Base-by-base conservation (phyloP, 1,139 yeast genomes). In the Geotrichum macrosporum region DNA sequence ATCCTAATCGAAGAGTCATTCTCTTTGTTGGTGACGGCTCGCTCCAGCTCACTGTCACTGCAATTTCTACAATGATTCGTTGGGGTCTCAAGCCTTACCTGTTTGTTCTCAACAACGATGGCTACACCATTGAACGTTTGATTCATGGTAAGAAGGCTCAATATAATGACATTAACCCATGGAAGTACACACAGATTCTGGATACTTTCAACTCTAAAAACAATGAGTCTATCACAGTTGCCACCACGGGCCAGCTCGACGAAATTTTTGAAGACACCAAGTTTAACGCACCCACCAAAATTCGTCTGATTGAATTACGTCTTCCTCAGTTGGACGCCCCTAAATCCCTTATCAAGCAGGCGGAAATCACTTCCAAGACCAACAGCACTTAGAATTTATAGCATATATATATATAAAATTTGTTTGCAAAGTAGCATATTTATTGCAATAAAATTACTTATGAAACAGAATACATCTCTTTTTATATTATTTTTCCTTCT, bases 11-110 rank as follows among this genome's bases (percentile, higher is more conserved):
- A 66, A 77, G 95, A 72, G 94, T 84, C 51, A 75, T 84, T 55
- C 71, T 86, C 57, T 86, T 86, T 67, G 84, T 84, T 50, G 95
- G 95, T 68, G 95, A 86, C 66, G 95, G 95, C 63, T 85, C 95
- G 24, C 74, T 86, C 63, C 95, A 86, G 69, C 75, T 86, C 66
- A 84, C 95, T 3, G 92, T 82, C 27, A 94, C 86, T 69, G 94
- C 86, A 64, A 82, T 86, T 63, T 81, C 89, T 55, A 82, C 94
- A 57, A 80, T 84, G 81, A 73, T 83, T 64, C 79, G 85, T 70
- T 82, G 87, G 84, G 77, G 78, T 47, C 75, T 82, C 61, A 81
- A 80, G 55, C 92, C 94, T 55, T 85, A 85, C 71, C 68, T 86
- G 61, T 86, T 85, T 64, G 81, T 86, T 40, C 75, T 86, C 64